phyloP scores from a whole-genome alignment of 164 flowering plant species.

The Piper longum region DNA sequence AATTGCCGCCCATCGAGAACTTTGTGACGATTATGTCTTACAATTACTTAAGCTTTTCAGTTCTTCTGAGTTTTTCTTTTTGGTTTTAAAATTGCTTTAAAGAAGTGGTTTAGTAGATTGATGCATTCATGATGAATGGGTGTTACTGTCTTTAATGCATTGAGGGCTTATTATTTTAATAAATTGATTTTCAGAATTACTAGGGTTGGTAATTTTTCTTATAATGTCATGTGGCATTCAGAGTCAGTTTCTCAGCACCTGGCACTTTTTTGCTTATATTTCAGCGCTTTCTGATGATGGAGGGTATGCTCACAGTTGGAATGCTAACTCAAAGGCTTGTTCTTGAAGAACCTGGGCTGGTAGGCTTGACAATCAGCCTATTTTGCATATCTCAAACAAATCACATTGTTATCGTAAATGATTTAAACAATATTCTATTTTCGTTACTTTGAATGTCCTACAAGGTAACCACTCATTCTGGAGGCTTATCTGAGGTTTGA shows the following conservation, averaged over 20 bases:
- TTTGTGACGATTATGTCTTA: too few relatives aligned
- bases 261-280: conserved; percentile 2
- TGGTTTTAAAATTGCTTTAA: not conserved
- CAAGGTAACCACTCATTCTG: not conserved
- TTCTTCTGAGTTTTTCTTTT: not conserved
- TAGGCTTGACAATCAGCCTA: too few relatives aligned
- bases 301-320: conserved; percentile 52
- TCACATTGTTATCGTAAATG: too few relatives aligned
- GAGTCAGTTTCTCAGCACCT: not conserved
- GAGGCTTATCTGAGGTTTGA: too few relatives aligned
- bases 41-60: not conserved
- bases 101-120: not conserved
- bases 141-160: too few relatives aligned
- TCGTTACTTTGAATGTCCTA: not conserved
- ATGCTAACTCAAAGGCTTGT: conserved; percentile 62
- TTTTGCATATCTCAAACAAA: too few relatives aligned
- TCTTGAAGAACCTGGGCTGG: conserved; percentile 73
- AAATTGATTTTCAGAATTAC: too few relatives aligned
- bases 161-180: too few relatives aligned
- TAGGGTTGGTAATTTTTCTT: not conserved
- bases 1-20: too few relatives aligned
- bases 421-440: too few relatives aligned
- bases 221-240: not conserved
- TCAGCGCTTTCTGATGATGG: conserved; percentile 52
- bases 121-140: not conserved